These are phyloP conservation scores for Rhododendron griersonianum DNA, from an alignment of 148 eudicot genomes.

Conservation along the genomic window DNA sequence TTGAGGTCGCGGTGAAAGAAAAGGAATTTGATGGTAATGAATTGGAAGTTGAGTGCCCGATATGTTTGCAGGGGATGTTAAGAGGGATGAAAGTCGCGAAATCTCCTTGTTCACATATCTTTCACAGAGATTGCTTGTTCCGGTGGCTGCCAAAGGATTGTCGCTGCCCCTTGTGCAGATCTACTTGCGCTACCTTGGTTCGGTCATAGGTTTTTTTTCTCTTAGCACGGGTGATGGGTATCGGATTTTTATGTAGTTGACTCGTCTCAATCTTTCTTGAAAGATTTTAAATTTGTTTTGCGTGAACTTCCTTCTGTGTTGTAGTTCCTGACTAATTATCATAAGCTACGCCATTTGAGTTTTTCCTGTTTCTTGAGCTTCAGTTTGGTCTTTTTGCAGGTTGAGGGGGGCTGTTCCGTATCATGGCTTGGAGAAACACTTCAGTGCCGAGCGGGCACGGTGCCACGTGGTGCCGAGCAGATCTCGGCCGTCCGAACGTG, in stretches of 20 bases:
- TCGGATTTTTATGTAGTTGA: background rate
- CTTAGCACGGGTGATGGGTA: background rate
- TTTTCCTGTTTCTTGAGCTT: too few relatives aligned
- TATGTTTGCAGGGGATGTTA: background rate
- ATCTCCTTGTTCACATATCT: background rate
- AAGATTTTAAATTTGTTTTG: background rate
- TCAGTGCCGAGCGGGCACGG: too few relatives aligned
- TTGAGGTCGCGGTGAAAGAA: background rate
- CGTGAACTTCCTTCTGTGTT: too few relatives aligned
- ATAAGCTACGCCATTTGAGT: too few relatives aligned
- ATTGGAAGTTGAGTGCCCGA: background rate
- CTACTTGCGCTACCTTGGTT: background rate
- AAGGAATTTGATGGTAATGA: background rate
- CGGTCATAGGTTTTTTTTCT: background rate
- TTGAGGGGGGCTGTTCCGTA: too few relatives aligned
- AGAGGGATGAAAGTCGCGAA: background rate
- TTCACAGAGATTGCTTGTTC: slow-evolving; percentile 6
- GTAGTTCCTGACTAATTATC: too few relatives aligned
- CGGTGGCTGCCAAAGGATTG: background rate
- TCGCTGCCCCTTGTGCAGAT: background rate
- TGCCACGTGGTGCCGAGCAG: too few relatives aligned
- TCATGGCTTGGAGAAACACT: too few relatives aligned
- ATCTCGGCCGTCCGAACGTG: too few relatives aligned
- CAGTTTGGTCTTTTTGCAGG: too few relatives aligned
- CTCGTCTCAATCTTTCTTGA: background rate